Evolutionary conservation across 2,329 filamentous ascomycete species (phyloP).

Genomic region (Ophiostoma novo-ulmi): DNA sequence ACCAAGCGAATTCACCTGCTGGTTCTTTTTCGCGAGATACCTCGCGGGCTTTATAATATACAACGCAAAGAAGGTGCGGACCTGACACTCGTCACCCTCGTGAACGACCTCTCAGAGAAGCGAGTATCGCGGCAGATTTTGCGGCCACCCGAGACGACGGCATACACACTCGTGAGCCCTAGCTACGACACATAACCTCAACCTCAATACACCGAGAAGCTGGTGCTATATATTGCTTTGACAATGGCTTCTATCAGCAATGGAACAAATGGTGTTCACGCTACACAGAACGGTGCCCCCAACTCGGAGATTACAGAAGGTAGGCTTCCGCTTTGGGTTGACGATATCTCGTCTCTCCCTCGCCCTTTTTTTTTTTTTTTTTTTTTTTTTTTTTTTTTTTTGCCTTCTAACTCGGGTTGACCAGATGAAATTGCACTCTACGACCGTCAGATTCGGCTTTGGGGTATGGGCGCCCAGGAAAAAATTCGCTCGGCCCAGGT

Average conservation of each 20-base stretch:
- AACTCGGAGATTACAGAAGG: constrained; percentile 23
- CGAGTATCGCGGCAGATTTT: background rate
- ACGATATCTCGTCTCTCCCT: background rate
- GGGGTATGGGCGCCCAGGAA: constrained; percentile 93
- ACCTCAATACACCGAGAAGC: background rate
- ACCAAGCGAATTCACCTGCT: background rate
- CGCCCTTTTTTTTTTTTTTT: background rate
- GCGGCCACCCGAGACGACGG: background rate
- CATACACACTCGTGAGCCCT: background rate
- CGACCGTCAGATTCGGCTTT: constrained; percentile 93
- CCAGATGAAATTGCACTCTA: constrained; percentile 96
- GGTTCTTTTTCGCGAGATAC: background rate
- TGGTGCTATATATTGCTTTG: background rate
- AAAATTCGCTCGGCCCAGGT: constrained; percentile 86
- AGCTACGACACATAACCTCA: background rate
- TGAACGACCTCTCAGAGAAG: background rate
- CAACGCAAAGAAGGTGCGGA: background rate
- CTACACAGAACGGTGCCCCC: background rate
- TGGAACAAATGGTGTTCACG: background rate
- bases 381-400: no score
- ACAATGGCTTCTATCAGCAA: background rate
- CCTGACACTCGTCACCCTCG: background rate
- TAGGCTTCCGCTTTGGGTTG: background rate
- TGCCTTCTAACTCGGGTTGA: background rate
- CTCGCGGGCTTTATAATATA: background rate